Base-by-base conservation (phyloP, 768 basidiomycete species). In the Russula brevipes region DNA sequence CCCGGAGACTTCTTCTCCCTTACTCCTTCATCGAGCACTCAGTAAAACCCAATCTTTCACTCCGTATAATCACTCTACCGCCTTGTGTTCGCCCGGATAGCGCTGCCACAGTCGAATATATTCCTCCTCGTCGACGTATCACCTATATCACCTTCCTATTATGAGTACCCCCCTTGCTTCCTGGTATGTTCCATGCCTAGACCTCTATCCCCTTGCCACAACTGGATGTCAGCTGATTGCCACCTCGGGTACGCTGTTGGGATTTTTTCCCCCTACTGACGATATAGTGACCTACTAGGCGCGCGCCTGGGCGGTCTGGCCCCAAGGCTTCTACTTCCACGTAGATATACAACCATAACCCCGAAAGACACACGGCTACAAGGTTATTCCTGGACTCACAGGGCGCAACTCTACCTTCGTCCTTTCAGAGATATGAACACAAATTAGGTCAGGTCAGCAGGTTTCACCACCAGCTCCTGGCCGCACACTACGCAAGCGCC, bases 171-270 rank as follows among this genome's bases (percentile, higher is more conserved):
- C 24, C 30, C 42, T 31, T 17, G 12, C n/a, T 19, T 6, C 10
- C 19, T 36, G 10, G 33, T 44, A 17, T 42, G 7, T 35, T 33
- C 35, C 44, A n/a, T 33, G 19, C 8, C 46, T 12, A 30, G 44
- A 14, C 38, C 38, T 30, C 33, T 42, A 36, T 6, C 7, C 53
- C 39, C 6, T 33, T 46, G 19, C 14, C 5, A 35, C 36, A 9
- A 17, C 9, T 9, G 6, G 36, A 17, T 30, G 46, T 59, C 62
- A 59, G 57, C 57, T 63, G 57, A 59, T 39, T 10, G 3, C 10
- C 31, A 11, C 9, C 30, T 12, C 44, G 41, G 24, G 44, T 33
- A 45, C 52, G 2, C 38, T 42, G 35, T 36, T 47, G 35, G 30
- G 33, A 33, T 47, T 24, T 31, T 38, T 24, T 33, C 39, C 17